A percentile compares a stretch with the other conserved stretches of the same genome.
phyloP scores from a whole-genome alignment of 202 grass and related monocot species.

The Tripidium arundinaceum region DNA sequence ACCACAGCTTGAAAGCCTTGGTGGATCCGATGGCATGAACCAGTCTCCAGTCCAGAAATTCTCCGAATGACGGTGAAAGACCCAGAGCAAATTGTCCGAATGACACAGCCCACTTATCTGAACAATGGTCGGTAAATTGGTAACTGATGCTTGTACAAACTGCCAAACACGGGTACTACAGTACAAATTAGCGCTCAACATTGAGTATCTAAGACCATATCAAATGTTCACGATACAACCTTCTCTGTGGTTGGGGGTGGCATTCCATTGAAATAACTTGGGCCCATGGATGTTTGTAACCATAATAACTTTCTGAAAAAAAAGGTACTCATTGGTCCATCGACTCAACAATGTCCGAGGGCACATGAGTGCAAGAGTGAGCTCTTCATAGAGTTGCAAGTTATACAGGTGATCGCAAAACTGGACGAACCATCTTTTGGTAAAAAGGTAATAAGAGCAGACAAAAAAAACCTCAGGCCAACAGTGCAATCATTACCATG shows the following conservation, averaged over 20 bases:
- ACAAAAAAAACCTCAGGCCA: background rate
- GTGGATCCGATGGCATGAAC: background rate
- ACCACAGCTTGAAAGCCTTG: background rate
- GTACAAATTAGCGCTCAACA: background rate
- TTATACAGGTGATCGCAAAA: constrained; percentile 30
- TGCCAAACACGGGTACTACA: background rate
- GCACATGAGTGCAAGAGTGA: background rate
- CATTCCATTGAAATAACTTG: background rate
- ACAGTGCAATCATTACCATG: constrained; percentile 24
- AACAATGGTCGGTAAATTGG: background rate
- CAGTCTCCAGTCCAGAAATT: too few species aligned
- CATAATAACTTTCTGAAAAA: background rate
- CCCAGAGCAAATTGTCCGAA: background rate
- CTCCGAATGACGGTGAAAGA: background rate
- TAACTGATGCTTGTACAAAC: background rate
- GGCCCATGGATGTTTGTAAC: background rate
- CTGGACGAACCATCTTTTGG: constrained; percentile 17
- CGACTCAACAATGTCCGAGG: background rate
- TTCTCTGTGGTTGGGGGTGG: background rate
- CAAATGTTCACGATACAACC: background rate
- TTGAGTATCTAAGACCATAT: background rate
- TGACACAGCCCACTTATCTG: background rate
- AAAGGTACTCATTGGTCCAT: background rate
- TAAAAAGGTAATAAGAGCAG: constrained; percentile 15
- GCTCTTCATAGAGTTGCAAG: constrained; percentile 30